These are phyloP conservation scores for Syzygium aqueum DNA, from an alignment of 345 rosid species.

Conservation along the genomic window DNA sequence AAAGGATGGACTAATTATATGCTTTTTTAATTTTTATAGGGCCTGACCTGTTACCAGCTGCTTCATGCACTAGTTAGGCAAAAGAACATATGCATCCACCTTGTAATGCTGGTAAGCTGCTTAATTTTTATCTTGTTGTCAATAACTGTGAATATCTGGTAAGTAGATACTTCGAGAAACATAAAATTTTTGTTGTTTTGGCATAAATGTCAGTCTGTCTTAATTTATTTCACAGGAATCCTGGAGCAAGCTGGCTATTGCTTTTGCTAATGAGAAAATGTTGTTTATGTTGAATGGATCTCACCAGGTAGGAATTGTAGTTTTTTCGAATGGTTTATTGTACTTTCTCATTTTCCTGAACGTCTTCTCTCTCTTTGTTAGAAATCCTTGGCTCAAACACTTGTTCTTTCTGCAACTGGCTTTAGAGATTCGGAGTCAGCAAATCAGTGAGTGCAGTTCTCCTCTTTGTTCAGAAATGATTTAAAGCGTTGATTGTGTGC, in stretches of 20 bases:
- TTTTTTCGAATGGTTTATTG: neutral
- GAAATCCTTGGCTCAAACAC: constrained; percentile 92
- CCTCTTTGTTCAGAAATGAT: constrained; percentile 2
- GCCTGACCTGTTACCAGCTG: constrained; percentile 67
- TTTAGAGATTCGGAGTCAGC: constrained; percentile 61
- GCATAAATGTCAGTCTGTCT: neutral
- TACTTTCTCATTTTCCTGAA: neutral
- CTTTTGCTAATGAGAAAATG: constrained; percentile 72
- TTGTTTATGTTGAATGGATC: constrained; percentile 67
- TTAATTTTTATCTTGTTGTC: neutral
- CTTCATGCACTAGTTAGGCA: constrained; percentile 77
- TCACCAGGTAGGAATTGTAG: constrained; percentile 61
- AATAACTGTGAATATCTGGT: neutral
- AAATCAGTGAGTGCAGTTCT: constrained; percentile 64
- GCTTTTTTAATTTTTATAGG: constrained; percentile 29
- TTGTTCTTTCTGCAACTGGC: constrained; percentile 91
- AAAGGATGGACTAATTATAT: neutral
- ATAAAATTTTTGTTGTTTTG: neutral
- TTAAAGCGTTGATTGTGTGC: constrained; percentile 2
- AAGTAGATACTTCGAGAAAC: neutral
- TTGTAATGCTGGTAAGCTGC: constrained; percentile 74
- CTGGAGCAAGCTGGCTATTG: constrained; percentile 80
- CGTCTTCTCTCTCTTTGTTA: constrained; percentile 22
- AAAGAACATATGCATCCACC: constrained; percentile 67
- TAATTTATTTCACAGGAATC: constrained; percentile 57